phyloP scores from a whole-genome alignment of 768 basidiomycete species.

The Albatrellus ellisii region DNA sequence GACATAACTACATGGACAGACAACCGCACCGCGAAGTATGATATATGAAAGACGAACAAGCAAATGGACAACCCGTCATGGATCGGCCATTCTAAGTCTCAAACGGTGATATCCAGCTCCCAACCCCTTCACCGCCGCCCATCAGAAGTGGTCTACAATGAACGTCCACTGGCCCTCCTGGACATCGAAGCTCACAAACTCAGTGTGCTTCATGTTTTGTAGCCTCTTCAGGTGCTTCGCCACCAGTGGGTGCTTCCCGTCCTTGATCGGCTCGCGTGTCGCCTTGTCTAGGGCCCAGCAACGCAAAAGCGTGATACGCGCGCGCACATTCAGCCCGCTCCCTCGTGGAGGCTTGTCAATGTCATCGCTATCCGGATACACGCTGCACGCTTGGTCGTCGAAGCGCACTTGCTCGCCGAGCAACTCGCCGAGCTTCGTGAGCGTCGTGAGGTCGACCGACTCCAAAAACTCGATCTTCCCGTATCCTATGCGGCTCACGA shows the following conservation, averaged over 20 bases:
- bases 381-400: constrained; percentile 83
- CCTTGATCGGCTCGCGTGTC: constrained; percentile 80
- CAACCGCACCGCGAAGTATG: too few species aligned
- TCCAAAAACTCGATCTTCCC: constrained; percentile 77
- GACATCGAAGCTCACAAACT: constrained; percentile 70
- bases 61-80: too few species aligned
- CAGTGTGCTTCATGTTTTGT: constrained; percentile 75
- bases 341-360: constrained; percentile 75
- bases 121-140: not conserved
- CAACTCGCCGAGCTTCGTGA: constrained; percentile 67
- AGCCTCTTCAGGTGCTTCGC: constrained; percentile 69
- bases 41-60: too few species aligned
- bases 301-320: constrained; percentile 58
- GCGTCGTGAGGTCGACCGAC: constrained; percentile 74
- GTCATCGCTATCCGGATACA: constrained; percentile 87
- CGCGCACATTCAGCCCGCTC: constrained; percentile 80
- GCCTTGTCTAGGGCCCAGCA: constrained; percentile 91
- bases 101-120: too few species aligned
- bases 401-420: constrained; percentile 83
- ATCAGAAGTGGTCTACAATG: constrained; percentile 83
- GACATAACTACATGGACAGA: too few species aligned
- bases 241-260: constrained; percentile 54
- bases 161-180: constrained; percentile 87
- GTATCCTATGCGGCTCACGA: constrained; percentile 85
- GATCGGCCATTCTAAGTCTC: too few species aligned